phyloP scores from a whole-genome alignment of 257 asterid species.

The Rehmannia glutinosa region DNA sequence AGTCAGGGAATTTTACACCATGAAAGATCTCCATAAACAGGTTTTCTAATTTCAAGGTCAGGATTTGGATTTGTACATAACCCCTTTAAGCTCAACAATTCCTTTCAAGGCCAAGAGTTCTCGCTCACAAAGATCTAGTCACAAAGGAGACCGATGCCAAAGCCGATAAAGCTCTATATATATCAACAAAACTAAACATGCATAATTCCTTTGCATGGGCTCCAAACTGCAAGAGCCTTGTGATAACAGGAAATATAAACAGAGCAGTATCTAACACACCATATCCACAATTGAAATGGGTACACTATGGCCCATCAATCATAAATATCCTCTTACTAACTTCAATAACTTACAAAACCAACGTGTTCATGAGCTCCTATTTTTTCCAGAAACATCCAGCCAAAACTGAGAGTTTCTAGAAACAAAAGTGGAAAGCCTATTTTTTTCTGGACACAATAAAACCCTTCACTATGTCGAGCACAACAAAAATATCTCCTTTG shows the following conservation, averaged over 20 bases:
- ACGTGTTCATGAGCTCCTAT: not conserved
- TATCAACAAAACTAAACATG: not conserved
- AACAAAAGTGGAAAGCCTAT: not conserved
- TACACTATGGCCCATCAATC: not conserved
- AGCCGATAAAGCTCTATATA: not conserved
- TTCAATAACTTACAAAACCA: not conserved
- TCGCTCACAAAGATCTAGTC: not conserved
- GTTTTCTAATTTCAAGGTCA: not conserved
- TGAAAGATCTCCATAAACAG: not conserved
- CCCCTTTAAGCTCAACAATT: too few relatives aligned
- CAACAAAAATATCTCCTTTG: not conserved
- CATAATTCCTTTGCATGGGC: not conserved
- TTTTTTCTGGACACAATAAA: not conserved
- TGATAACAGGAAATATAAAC: not conserved
- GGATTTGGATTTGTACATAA: too few relatives aligned
- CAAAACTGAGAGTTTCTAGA: not conserved
- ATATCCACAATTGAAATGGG: not conserved
- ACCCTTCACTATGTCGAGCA: not conserved
- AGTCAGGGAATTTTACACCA: not conserved
- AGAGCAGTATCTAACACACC: not conserved
- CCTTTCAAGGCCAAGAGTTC: too few relatives aligned
- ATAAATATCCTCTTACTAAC: not conserved
- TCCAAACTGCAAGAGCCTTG: not conserved
- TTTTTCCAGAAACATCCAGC: not conserved
- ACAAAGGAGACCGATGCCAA: not conserved